These are phyloP conservation scores for Penicillium cosmopolitanum DNA, from an alignment of 495 filamentous ascomycete species.

Conservation along the genomic window DNA sequence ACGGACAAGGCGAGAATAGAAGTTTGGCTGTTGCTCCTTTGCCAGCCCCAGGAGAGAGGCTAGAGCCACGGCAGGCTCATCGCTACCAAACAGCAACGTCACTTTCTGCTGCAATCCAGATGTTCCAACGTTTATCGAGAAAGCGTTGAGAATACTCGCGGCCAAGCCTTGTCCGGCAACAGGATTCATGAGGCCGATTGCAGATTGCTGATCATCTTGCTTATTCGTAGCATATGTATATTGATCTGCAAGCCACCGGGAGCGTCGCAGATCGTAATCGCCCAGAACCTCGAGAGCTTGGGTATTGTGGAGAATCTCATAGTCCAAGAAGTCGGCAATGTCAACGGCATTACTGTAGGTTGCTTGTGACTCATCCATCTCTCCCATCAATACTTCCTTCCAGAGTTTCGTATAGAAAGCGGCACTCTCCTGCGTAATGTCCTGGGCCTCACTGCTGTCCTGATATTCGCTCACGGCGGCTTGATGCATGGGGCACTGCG, in stretches of 20 bases:
- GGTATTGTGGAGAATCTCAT: constrained; percentile 71
- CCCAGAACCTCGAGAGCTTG: constrained; percentile 61
- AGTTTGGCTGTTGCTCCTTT: constrained; percentile 53
- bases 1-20: constrained; percentile 70
- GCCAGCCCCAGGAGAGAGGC: constrained; percentile 70
- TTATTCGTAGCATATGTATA: constrained; percentile 69
- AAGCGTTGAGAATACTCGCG: constrained; percentile 59
- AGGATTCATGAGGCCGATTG: constrained; percentile 52
- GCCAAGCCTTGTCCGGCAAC: constrained; percentile 69
- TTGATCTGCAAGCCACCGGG: constrained; percentile 65
- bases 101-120: constrained; percentile 53
- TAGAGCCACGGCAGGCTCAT: constrained; percentile 73
- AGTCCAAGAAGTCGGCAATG: constrained; percentile 77
- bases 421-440: constrained; percentile 40
- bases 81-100: constrained; percentile 69
- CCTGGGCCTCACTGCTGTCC: constrained; percentile 39
- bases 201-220: constrained; percentile 46
- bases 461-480: constrained; percentile 41
- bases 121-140: constrained; percentile 53
- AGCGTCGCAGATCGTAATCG: constrained; percentile 53
- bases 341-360: constrained; percentile 59
- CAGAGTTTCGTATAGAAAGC: constrained; percentile 56
- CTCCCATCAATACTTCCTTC: constrained; percentile 36
- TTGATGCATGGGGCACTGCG: constrained; percentile 54
- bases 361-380: constrained; percentile 40